Percentiles rank a stretch among this genome's conserved stretches.
These are phyloP conservation scores for Lasiodiplodia gonubiensis DNA, from an alignment of 2,329 filamentous ascomycete genomes.

Conservation along the genomic window DNA sequence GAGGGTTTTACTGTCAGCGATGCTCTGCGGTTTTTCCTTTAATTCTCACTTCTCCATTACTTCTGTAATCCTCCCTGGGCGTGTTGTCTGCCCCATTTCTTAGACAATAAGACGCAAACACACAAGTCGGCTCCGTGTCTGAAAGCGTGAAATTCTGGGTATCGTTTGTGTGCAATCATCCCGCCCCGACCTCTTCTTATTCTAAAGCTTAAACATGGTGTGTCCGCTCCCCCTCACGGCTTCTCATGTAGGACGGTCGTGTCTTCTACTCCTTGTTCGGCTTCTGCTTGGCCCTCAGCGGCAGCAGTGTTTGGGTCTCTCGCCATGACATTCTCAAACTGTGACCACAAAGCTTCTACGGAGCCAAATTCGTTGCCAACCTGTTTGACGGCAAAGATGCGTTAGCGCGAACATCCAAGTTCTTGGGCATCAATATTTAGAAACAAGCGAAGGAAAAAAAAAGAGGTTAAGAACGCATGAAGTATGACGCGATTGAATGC, in stretches of 20 bases:
- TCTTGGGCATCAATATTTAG: neutral
- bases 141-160: slow-evolving; percentile 1
- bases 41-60: neutral
- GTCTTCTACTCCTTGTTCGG: slow-evolving; percentile 33
- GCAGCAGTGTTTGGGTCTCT: slow-evolving; percentile 41
- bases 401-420: slow-evolving; percentile 9
- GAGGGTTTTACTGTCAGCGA: slow-evolving; percentile 20
- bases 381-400: slow-evolving; percentile 46
- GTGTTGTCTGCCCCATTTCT: slow-evolving; percentile 2
- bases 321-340: slow-evolving; percentile 96
- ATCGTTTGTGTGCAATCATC: slow-evolving; percentile 1
- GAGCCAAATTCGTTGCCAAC: slow-evolving; percentile 97
- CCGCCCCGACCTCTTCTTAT: neutral
- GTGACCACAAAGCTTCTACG: slow-evolving; percentile 94
- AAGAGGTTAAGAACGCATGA: neutral
- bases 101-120: slow-evolving; percentile 19
- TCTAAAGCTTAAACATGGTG: neutral
- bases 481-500: neutral
- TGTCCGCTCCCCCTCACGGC: slow-evolving; percentile 28
- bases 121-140: neutral
- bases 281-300: slow-evolving; percentile 32
- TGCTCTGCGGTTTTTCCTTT: slow-evolving; percentile 15
- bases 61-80: slow-evolving; percentile 22
- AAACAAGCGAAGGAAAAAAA: neutral
- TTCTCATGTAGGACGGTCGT: slow-evolving; percentile 19